Base-by-base conservation (phyloP, 805 yeast genomes). In the Vanderwaltozyma yarrowii region DNA sequence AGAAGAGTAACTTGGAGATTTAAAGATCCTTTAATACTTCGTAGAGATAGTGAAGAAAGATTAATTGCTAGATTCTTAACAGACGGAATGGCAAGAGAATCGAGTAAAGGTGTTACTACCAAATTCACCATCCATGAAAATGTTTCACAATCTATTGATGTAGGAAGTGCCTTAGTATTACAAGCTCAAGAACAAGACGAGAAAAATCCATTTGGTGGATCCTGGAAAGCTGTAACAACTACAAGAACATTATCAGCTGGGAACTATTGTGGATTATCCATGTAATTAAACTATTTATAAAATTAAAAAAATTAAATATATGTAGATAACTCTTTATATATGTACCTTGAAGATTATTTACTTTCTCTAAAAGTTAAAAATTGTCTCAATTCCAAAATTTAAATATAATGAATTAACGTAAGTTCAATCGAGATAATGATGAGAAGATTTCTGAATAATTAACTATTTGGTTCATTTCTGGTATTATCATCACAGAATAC, bases 1-100 rank as follows among this genome's bases (percentile, higher is more conserved):
- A 80, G 76, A 48, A 74, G 96, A 61, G 79, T 92, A 41, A 80
- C 92, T 0, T 88, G 96, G 96, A 74, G 81, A 55, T 76, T 77
- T 48, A 63, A 47, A 40, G 66, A 64, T 33, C 66, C 70, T 11
- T 49, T 72, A 10, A 53, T 49, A 3, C 49, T 76, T 17, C 48
- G 49, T 20, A 59, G 61, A 43, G 42, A 47, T 34, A 48, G 49
- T 3, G 87, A 81, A 46, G 79, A 80, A 50, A 76, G 81, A 51
- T 68, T 88, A 32, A 77, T 89, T 52, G 95, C 94, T 14, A 77
- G 96, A 61, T 86, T 89, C 54, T 65, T 79, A 56, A 89, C 96
- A 3, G 74, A 73, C 30, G 80, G 81, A 4, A 56, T 61, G 30
- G 94, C 82, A 7, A 61, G 61, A n/a, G 96, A 86, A 60, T 70